Evolutionary conservation across 106 monocot genomes (phyloP), one percentile per base, ranked within the genome.

Genomic region (Agapanthus africanus): DNA sequence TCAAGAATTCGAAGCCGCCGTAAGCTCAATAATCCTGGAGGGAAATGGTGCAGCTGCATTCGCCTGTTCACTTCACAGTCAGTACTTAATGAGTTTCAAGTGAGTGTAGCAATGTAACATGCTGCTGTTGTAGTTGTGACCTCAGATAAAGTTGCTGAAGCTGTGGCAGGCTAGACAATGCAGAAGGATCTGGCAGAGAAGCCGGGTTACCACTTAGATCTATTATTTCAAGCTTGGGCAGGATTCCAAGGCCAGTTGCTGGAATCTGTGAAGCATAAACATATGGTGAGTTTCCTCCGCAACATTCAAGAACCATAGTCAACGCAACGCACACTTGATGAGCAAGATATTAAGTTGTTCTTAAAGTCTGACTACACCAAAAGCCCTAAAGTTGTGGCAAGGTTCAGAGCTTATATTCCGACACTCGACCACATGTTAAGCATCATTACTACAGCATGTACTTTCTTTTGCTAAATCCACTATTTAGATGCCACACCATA

Each of bases 111-210:
- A 42, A 52, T 26, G 4, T 37, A 25, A 44, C 28, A 11, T 25
- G 34, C 34, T 54, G 35, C 64, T 73, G 19, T 15, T 39, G 59
- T 35, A 42, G 18, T 44, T 54, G 36, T 60, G 33, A 99, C 97
- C 92, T 99, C 38, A 99, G 74, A 70, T 93, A 87, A 72, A 99
- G 84, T 81, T 99, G 90, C 65, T 90, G 82, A 57, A 99, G 69
- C 34, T 78, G 84, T 34, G 69, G 57, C 69, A 99, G 76, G 14
- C 23, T 37, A 42, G 79, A 83, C 73, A 93, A 62, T 59, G 67
- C 74, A 73, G 82, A 87, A 63, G 76, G 75, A 37, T 87, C 77
- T 76, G 79, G 82, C 46, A 84, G 75, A 62, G 85, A 80, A 54
- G 81, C 59, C 27, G 76, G 54, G 81, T 79, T 90, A 33, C 97